Evolutionary conservation across 192 early-diverging fungal species (phyloP), one percentile per base, ranked within the genome.

Genomic region (Mycoemilia scoparia): DNA sequence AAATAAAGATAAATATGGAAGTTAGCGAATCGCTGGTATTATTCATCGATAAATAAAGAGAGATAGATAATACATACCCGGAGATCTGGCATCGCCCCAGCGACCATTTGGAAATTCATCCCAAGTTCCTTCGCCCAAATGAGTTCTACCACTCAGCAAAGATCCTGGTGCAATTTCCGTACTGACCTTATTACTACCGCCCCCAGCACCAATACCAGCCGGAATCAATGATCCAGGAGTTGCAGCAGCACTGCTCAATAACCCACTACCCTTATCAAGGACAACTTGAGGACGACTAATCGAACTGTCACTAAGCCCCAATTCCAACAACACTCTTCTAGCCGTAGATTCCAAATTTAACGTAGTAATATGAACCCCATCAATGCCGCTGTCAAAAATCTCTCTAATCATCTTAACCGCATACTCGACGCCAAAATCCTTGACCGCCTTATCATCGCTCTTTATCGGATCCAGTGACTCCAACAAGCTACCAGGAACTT

Each of bases 41-140:
- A n/a, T n/a, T n/a, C n/a, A n/a, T n/a, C n/a, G n/a, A n/a, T n/a
- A n/a, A n/a, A n/a, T n/a, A n/a, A 7, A 12, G 1, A 1, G 7
- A 24, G 13, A 19, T 19, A n/a, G n/a, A n/a, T n/a, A 16, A 24
- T 27, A 60, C 66, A 66, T 60, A n/a, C n/a, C n/a, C 3, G 88
- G 87, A 3, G 89, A 97, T 17, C 88, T 65, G 13, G 93, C 76
- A 43, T 97, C 89, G 18, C 93, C 93, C 93, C 90, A 97, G 21
- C 93, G 77, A 23, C 93, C 93, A 44, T 97, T 97, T 11, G 89
- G 93, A 47, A 91, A 97, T 34, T 97, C 90, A 57, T 97, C 90
- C 73, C 75, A 79, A 28, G 70, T 58, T 32, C 12, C 14, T 36
- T 4, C 35, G 43, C 39, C 38, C 30, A 28, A 29, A 11, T 18